Evolutionary conservation across 164 flowering plant genomes (phyloP).

Genomic region (Dillenia suffruticosa): DNA sequence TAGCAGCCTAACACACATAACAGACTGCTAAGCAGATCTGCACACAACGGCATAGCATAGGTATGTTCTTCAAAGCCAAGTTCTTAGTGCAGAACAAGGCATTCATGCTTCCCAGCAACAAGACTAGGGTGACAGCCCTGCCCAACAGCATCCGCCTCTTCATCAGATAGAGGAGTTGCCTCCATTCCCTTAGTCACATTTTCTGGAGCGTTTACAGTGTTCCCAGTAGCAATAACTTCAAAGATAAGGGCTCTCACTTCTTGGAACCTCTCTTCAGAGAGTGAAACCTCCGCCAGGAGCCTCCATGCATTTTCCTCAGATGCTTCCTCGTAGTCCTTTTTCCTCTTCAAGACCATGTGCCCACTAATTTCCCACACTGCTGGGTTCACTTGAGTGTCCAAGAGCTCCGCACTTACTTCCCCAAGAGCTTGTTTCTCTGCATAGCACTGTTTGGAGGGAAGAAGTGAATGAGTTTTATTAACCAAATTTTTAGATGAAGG

Average conservation of each 20-base stretch:
- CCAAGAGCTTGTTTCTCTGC: conserved; percentile 82
- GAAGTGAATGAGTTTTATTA: no score
- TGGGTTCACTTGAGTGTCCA: conserved; percentile 72
- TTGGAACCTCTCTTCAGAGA: conserved; percentile 45
- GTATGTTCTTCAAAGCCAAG: neutral
- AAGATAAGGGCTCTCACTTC: conserved; percentile 52
- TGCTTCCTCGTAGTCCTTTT: conserved; percentile 44
- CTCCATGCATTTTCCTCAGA: conserved; percentile 55
- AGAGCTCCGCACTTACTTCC: conserved; percentile 55
- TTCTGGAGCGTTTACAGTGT: conserved; percentile 4
- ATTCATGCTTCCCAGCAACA: conserved; percentile 45
- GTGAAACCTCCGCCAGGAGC: conserved; percentile 52
- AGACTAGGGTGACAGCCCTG: conserved; percentile 21
- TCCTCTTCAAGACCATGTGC: conserved; percentile 67
- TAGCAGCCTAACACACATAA: no score
- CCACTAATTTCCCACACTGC: conserved; percentile 82
- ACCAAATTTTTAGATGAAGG: no score
- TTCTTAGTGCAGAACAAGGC: conserved; percentile 46
- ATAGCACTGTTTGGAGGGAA: conserved; percentile 40
- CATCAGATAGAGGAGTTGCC: conserved; percentile 7
- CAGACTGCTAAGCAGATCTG: no score
- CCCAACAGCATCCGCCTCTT: conserved; percentile 25
- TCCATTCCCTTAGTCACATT: conserved; percentile 21
- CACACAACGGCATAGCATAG: no score
- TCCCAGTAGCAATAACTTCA: conserved; percentile 34